Percentiles rank a stretch among this genome's conserved stretches.
Evolutionary conservation across 768 basidiomycete species (phyloP).

Genomic region (Hemileccinum impolitum): DNA sequence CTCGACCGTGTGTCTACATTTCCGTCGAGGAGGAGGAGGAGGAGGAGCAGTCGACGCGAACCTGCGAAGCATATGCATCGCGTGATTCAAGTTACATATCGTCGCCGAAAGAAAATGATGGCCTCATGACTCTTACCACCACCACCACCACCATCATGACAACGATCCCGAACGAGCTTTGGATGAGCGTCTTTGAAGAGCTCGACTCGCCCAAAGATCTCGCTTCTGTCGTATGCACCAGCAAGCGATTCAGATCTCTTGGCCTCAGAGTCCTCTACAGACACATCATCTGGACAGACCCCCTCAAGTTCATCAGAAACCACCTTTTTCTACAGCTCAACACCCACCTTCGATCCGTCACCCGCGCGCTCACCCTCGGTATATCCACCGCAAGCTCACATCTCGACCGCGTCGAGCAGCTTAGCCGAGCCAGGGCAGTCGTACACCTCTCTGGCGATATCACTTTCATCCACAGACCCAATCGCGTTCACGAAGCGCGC

Average conservation of each 20-base stretch:
- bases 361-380: slow-evolving; percentile 24
- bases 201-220: slow-evolving; percentile 31
- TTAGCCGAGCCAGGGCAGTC: slow-evolving; percentile 25
- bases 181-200: slow-evolving; percentile 37
- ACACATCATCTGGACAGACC: slow-evolving; percentile 32
- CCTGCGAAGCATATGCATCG: neutral
- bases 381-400: slow-evolving; percentile 21
- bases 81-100: neutral
- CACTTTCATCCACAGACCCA: slow-evolving; percentile 13
- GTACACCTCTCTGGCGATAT: slow-evolving; percentile 17
- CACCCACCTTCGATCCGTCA: slow-evolving; percentile 6
- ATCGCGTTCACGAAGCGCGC: slow-evolving; percentile 24
- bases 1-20: no score
- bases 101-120: no score
- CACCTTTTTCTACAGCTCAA: slow-evolving; percentile 15
- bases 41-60: neutral
- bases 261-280: slow-evolving; percentile 32
- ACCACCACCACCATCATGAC: slow-evolving; percentile 10
- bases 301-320: slow-evolving; percentile 26
- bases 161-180: slow-evolving; percentile 36
- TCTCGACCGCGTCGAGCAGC: slow-evolving; percentile 26
- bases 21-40: neutral
- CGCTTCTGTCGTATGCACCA: slow-evolving; percentile 29
- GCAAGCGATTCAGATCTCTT: slow-evolving; percentile 30
- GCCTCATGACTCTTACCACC: neutral